Base-by-base conservation (phyloP, 140 eudicot species). In the Flaveria floridana region DNA sequence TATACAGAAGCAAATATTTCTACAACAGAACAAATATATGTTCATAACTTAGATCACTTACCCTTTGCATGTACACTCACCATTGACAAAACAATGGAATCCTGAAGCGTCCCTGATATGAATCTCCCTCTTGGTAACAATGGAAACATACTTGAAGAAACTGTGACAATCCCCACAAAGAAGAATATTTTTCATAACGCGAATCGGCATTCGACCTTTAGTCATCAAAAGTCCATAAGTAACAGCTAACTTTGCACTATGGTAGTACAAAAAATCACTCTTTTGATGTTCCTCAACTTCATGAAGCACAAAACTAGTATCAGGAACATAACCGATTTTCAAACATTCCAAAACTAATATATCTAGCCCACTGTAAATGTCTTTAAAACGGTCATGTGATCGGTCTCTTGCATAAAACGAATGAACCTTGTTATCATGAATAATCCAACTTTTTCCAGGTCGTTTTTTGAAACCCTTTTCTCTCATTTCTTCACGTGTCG, bases 281-380 rank as follows among this genome's bases (percentile, higher is more conserved):
- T 94, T 94, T 65, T 94, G 99, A 81, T 81, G 81, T 81, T 94
- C 97, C 84, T 94, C 97, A 21, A 91, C 97, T 58, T 91, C 99
- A 71, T 94, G 99, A 65, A 94, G 97, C 77, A 94, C 99, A 78
- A 88, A 91, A 64, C 96, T 91, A 46, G 96, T 91, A 74, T 94
- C 97, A 2, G 99, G 99, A 13, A 62, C 64, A 73, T 94, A 94
- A 25, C 99, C 99, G 30, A 77, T 81, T 83, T 83, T 94, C 44
- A 87, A 64, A 79, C 99, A 91, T 74, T 94, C 97, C 78, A 87
- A 25, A 50, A 88, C 73, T 19, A 94, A 80, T 55, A 94, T 88
- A 41, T 88, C 87, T 15, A 91, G 65, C 11, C 89, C 97, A 26
- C 95, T 88, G 72, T 84, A 82, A 14, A 91, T 84, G 75, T 91